Evolutionary conservation across 257 asterid genomes (phyloP).

Genomic region (Solanum chaucha): DNA sequence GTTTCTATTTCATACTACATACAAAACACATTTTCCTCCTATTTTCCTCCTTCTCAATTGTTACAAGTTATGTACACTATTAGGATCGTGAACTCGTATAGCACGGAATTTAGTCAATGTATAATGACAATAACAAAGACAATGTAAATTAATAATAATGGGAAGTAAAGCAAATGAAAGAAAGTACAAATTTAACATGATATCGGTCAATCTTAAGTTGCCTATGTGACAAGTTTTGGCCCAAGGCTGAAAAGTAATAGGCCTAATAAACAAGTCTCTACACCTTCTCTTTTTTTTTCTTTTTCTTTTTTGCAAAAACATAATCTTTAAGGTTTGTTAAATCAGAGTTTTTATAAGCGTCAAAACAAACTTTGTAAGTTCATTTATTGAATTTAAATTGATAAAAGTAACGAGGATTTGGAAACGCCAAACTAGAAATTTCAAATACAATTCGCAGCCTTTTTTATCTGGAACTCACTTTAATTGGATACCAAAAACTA

Average conservation of each 20-base stretch:
- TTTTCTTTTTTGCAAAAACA: not conserved
- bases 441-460: too few relatives aligned
- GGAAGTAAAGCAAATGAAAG: not conserved
- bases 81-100: too few relatives aligned
- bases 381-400: too few relatives aligned
- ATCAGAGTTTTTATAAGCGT: too few relatives aligned
- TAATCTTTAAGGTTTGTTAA: not conserved
- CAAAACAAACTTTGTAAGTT: too few relatives aligned
- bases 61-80: too few relatives aligned
- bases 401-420: too few relatives aligned
- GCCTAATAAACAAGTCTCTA: not conserved
- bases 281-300: not conserved
- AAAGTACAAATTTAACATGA: too few relatives aligned
- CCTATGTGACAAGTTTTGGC: too few relatives aligned
- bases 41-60: not conserved
- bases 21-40: not conserved
- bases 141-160: not conserved
- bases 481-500: too few relatives aligned
- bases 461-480: too few relatives aligned
- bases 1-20: not conserved
- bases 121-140: not conserved
- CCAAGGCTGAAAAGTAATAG: not conserved
- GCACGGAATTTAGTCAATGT: not conserved
- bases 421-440: too few relatives aligned
- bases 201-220: not conserved